These are phyloP conservation scores for Rubus idaeus DNA, from an alignment of 306 rosid genomes.

Conservation along the genomic window DNA sequence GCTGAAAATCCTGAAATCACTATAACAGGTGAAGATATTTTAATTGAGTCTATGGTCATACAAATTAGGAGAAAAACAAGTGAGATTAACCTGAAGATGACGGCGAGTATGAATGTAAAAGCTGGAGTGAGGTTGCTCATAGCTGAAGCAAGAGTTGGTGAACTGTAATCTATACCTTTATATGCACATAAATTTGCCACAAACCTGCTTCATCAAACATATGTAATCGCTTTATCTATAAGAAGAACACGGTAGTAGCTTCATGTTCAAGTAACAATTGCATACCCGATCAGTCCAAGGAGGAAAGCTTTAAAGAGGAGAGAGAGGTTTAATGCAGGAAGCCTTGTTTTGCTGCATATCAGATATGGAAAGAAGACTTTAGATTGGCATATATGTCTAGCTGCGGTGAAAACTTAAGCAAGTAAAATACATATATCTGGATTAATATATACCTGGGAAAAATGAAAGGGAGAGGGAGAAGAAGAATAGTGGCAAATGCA, in stretches of 20 bases:
- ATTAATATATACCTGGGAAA: slow-evolving; percentile 39
- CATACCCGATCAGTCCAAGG: slow-evolving; percentile 53
- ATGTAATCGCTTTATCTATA: no score
- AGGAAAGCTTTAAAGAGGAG: slow-evolving; percentile 36
- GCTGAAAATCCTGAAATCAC: background rate
- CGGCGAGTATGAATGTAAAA: slow-evolving; percentile 54
- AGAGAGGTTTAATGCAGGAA: slow-evolving; percentile 42
- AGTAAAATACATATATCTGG: background rate
- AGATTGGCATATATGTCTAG: background rate
- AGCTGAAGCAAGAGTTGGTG: slow-evolving; percentile 51
- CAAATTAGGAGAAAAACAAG: background rate
- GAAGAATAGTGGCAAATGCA: slow-evolving; percentile 41
- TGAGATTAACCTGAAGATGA: slow-evolving; percentile 47
- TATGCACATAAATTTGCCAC: slow-evolving; percentile 32
- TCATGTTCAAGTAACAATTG: background rate
- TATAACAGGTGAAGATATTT: background rate
- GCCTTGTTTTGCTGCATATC: slow-evolving; percentile 35
- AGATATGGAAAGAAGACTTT: background rate
- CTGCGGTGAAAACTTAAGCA: background rate
- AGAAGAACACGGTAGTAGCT: background rate
- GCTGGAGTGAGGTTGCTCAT: slow-evolving; percentile 51
- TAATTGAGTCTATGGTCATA: background rate
- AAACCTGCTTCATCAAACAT: slow-evolving; percentile 33
- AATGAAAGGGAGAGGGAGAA: slow-evolving; percentile 50
- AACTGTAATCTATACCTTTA: slow-evolving; percentile 50